Percentiles rank a stretch among this genome's conserved stretches.
phyloP scores from a whole-genome alignment of 441 rosid species.

The Euphorbia celastroides region DNA sequence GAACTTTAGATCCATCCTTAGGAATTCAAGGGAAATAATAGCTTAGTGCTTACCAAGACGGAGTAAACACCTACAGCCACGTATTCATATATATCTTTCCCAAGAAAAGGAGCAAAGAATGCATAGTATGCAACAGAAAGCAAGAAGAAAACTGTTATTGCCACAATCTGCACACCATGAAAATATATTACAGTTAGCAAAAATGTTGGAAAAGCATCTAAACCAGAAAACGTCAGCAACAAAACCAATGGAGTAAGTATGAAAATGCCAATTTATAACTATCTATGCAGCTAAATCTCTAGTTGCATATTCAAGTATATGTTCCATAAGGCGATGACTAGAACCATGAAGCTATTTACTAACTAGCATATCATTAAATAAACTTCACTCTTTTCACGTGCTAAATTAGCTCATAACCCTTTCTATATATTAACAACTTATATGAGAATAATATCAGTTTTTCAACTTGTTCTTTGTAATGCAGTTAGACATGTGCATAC shows the following conservation, averaged over 20 bases:
- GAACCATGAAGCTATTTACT: not conserved
- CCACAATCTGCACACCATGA: constrained; percentile 59
- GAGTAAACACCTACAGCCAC: constrained; percentile 73
- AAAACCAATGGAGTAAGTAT: not conserved
- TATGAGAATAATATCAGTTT: not conserved
- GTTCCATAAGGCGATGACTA: not conserved
- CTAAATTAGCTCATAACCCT: not conserved
- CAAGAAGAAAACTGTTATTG: constrained; percentile 76
- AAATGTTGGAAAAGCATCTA: constrained; percentile 2
- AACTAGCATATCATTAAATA: constrained; percentile 2
- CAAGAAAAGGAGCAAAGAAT: constrained; percentile 92
- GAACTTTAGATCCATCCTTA: not conserved
- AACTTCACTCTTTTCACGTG: not conserved
- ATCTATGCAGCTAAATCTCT: not conserved
- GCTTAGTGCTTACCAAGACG: constrained; percentile 50
- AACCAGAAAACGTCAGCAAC: constrained; percentile 2
- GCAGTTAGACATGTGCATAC: not conserved
- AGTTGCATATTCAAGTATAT: not conserved
- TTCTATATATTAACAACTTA: not conserved
- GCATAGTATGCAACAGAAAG: constrained; percentile 82
- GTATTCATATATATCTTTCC: constrained; percentile 57
- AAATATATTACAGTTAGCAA: constrained; percentile 12
- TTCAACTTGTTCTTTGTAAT: not conserved
- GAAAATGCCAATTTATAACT: not conserved
- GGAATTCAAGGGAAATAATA: not conserved